Evolutionary conservation across 1,139 yeast species (phyloP), one percentile per base, ranked within the genome.

Genomic region (Magnusiomyces fungicola): DNA sequence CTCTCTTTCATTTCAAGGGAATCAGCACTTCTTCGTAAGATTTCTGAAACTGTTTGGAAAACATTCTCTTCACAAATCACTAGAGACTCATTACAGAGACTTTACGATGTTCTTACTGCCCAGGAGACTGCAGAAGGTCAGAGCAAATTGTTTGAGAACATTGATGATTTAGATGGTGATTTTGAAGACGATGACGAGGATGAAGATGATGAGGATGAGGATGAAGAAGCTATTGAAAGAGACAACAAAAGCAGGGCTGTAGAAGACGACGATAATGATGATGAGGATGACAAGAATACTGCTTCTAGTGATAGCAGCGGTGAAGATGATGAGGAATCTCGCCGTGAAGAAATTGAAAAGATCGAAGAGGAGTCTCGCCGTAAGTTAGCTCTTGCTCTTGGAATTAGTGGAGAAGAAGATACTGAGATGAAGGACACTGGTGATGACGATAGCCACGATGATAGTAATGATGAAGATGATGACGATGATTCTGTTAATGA

Each of bases 401-500:
- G 89, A 5, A 74, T 86, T 24, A 42, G 52, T 16, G 53, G 56
- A 7, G 37, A 34, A 33, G 50, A 46, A 30, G 55, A 41, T 34
- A 30, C 46, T 19, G 44, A 25, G 40, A 49, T 29, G 51, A 49
- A n/a, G 44, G 56, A 50, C 30, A 62, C 60, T 27, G 71, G 76
- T 2, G 76, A 72, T 5, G 69, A 66, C 18, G 75, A 74, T 14
- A 76, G 76, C 47, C 84, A 80, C 51, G 62, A 59, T 25, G 64
- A 65, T 2, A 72, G 67, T 2, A 71, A 76, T 1, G 76, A 72
- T 4, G 69, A 65, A 16, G 75, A 74, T 14, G 76, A 76, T 47
- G 85, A 80, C 51, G 87, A 84, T 12, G 95, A 86, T 55, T 79
- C 89, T 2, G 85, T 88, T 95, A 94, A 92, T 58, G 99, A 92